Base-by-base conservation (phyloP, 2,329 filamentous ascomycete genomes). In the Ceratocystis cubensis region DNA sequence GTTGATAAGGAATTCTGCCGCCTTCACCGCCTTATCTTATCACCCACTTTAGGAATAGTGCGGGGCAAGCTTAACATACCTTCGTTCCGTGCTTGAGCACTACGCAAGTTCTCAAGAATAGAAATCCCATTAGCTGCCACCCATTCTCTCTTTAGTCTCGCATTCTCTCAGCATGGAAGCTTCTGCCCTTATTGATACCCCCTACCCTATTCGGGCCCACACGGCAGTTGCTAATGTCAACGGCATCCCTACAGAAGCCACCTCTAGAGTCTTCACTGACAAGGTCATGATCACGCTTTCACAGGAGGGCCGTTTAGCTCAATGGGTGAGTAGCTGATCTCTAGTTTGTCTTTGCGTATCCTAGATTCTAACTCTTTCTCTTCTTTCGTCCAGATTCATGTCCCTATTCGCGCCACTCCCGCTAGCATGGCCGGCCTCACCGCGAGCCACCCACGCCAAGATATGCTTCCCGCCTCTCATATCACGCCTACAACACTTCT, bases 251-350 rank as follows among this genome's bases (percentile, higher is more conserved):
- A 97, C 94, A 1, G 85, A 91, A 70, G 86, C 89, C 44, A 86
- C 84, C 48, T 81, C 82, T 10, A 79, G 91, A 65, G 84, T 81
- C 71, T 97, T 97, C 76, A 82, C 86, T 7, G 94, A 97, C 81
- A 96, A 91, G 76, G 91, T 99, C 71, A 78, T 99, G 71, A 79
- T 99, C 69, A 96, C 91, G 0, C 82, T 97, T 68, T 89, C 89
- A 0, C 94, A 97, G 77, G 84, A 87, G 69, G 93, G 92, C 5
- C 84, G 87, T 68, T 78, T 97, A 61, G 88, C 89, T 22, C 94
- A 97, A 80, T 99, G 94, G 94, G 91, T 96, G 79, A 65, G 78
- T 74, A 2, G n/a, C 10, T 37, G n/a, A 46, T 28, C 4, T 56
- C 10, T 44, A 15, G 8, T 15, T 30, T 45, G 13, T 61, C 17